Base-by-base conservation (phyloP, 1,284 basidiomycete genomes). In the Ustilago hordei region DNA sequence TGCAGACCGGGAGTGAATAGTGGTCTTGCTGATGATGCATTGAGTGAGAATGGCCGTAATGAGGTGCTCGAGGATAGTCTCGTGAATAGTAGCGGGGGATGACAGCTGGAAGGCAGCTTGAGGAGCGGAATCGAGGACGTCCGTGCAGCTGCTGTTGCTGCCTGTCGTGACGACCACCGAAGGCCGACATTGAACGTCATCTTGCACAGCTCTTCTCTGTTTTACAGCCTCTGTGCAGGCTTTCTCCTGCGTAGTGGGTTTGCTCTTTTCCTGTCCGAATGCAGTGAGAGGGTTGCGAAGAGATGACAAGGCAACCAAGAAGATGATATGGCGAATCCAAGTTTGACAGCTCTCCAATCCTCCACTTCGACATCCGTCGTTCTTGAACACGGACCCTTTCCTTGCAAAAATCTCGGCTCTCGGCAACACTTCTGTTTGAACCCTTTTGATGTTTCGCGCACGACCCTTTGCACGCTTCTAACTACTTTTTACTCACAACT, bases 101-200 rank as follows among this genome's bases (percentile, higher is more conserved):
- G 53, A 31, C 56, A 56, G n/a, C 41, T 13, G 15, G 52, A 17
- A 8, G 54, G 13, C 38, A 43, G 15, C 9, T 28, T 28, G 23
- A 11, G 17, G 6, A 32, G 34, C 7, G 54, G 19, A 19, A 11
- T 47, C 15, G 34, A 2, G 34, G 47, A 13, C 19, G 36, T n/a
- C 3, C 23, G 23, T 28, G 17, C 55, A 19, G 19, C 31, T n/a
- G 38, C 34, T 13, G 12, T 9, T 17, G 53, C 43, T n/a, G 66
- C 50, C 23, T 28, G 23, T 34, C 23, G 50, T 19, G 59, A 41
- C 17, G 41, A 17, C 11, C 63, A 43, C 50, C 47, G 17, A 4
- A 73, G 36, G 12, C 70, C 70, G n/a, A 73, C 48, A 17, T 36
- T 48, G 39, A 67, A 39, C 48, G 43, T 19, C 60, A 72, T 67